These are phyloP conservation scores for Arxiozyma heterogenica DNA, from an alignment of 1,139 yeast species.

Conservation along the genomic window DNA sequence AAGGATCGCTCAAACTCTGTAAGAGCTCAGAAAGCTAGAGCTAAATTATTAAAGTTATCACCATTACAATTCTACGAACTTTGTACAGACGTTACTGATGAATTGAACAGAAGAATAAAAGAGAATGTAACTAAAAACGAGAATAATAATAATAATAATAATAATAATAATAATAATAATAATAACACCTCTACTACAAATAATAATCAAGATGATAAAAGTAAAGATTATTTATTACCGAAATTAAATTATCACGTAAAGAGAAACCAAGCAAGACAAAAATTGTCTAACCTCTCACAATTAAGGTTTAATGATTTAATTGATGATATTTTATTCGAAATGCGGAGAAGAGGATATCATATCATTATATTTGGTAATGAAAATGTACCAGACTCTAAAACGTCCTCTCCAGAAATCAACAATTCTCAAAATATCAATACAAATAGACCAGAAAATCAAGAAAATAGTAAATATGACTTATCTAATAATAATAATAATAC, in stretches of 20 bases:
- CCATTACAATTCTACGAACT: slow-evolving; percentile 16
- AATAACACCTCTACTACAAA: no score
- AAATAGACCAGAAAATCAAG: neutral
- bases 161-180: slow-evolving; percentile 32
- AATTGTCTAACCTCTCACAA: slow-evolving; percentile 76
- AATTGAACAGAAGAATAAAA: slow-evolving; percentile 15
- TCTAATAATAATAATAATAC: neutral
- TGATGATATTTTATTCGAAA: slow-evolving; percentile 79
- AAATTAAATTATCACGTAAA: slow-evolving; percentile 78
- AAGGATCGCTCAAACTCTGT: slow-evolving; percentile 33
- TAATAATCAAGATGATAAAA: neutral
- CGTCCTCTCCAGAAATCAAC: neutral
- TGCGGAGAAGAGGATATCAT: slow-evolving; percentile 64
- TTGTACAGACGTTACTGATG: slow-evolving; percentile 19
- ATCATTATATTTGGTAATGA: neutral
- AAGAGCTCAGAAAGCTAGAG: slow-evolving; percentile 17
- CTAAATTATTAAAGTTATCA: slow-evolving; percentile 14
- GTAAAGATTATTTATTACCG: slow-evolving; percentile 57
- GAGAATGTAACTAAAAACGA: slow-evolving; percentile 18
- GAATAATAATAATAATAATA: slow-evolving; percentile 10
- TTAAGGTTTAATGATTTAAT: slow-evolving; percentile 82
- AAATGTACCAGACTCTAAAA: neutral
- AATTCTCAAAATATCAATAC: neutral
- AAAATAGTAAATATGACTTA: neutral
- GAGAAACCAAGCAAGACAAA: slow-evolving; percentile 91